phyloP scores from a whole-genome alignment of 805 yeast genomes.

The Crinitomyces ghanaensis region DNA sequence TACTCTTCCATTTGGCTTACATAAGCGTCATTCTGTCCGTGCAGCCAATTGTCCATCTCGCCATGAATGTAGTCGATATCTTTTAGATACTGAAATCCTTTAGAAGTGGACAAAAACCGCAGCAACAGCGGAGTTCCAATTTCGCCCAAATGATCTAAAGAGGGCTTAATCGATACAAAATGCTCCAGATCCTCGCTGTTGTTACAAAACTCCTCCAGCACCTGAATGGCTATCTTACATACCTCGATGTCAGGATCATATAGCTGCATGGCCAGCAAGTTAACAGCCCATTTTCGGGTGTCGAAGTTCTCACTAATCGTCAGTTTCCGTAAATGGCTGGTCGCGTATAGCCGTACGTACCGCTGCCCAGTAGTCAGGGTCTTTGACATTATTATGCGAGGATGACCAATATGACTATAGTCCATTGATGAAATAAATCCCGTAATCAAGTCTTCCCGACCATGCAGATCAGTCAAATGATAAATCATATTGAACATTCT shows the following conservation, averaged over 20 bases:
- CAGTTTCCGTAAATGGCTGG: slow-evolving; percentile 39
- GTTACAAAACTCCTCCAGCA: slow-evolving; percentile 42
- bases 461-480: slow-evolving; percentile 47
- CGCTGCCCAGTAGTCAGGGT: slow-evolving; percentile 46
- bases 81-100: slow-evolving; percentile 58
- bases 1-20: slow-evolving; percentile 26
- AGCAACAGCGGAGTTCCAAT: slow-evolving; percentile 47
- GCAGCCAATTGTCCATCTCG: slow-evolving; percentile 62
- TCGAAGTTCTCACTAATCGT: slow-evolving; percentile 18
- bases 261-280: slow-evolving; percentile 50
- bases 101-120: slow-evolving; percentile 50
- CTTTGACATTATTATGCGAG: slow-evolving; percentile 54
- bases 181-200: slow-evolving; percentile 34
- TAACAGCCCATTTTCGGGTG: slow-evolving; percentile 35
- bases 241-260: slow-evolving; percentile 55
- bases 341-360: slow-evolving; percentile 44
- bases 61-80: slow-evolving; percentile 47
- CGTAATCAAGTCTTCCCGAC: slow-evolving; percentile 46
- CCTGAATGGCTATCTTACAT: slow-evolving; percentile 43
- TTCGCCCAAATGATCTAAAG: slow-evolving; percentile 40
- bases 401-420: slow-evolving; percentile 48
- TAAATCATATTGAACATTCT: slow-evolving; percentile 72
- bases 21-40: slow-evolving; percentile 24
- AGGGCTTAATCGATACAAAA: slow-evolving; percentile 45
- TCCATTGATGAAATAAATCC: slow-evolving; percentile 52